These are phyloP conservation scores for Dissophora ornata DNA, from an alignment of 192 early-diverging fungal genomes.

Conservation along the genomic window DNA sequence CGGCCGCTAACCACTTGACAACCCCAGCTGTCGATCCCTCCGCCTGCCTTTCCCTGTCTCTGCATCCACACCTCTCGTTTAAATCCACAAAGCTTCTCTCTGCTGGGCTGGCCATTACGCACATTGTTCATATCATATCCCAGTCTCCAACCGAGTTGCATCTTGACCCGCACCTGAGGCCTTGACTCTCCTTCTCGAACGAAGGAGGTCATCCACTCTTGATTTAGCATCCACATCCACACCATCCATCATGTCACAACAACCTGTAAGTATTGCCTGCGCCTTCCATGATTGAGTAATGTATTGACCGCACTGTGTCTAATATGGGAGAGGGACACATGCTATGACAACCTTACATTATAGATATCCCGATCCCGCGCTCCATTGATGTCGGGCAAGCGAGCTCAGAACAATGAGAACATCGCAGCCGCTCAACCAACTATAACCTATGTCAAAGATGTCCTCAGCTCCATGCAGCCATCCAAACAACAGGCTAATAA, in stretches of 20 bases:
- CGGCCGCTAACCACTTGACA: neutral
- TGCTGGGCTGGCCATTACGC: neutral
- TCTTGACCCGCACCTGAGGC: neutral
- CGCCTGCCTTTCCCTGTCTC: too few species aligned
- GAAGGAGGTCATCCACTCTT: neutral
- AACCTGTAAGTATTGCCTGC: neutral
- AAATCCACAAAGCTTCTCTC: neutral
- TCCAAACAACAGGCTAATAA: constrained; percentile 7
- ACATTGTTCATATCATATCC: too few species aligned
- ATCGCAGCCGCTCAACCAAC: constrained; percentile 11
- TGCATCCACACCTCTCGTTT: too few species aligned
- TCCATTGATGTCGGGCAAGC: constrained; percentile 6
- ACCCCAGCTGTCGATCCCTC: neutral
- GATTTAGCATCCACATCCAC: neutral
- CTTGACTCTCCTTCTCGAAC: too few species aligned
- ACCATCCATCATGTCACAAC: neutral
- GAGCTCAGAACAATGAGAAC: constrained; percentile 18
- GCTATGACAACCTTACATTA: too few species aligned
- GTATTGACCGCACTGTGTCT: too few species aligned
- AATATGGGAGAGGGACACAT: too few species aligned
- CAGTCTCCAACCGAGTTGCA: too few species aligned
- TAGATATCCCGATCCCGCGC: constrained; percentile 22
- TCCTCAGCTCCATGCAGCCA: constrained; percentile 10
- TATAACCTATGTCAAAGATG: constrained; percentile 35
- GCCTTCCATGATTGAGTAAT: neutral